These are phyloP conservation scores for Hibiscus syriacus DNA, from an alignment of 345 rosid species.

Conservation along the genomic window DNA sequence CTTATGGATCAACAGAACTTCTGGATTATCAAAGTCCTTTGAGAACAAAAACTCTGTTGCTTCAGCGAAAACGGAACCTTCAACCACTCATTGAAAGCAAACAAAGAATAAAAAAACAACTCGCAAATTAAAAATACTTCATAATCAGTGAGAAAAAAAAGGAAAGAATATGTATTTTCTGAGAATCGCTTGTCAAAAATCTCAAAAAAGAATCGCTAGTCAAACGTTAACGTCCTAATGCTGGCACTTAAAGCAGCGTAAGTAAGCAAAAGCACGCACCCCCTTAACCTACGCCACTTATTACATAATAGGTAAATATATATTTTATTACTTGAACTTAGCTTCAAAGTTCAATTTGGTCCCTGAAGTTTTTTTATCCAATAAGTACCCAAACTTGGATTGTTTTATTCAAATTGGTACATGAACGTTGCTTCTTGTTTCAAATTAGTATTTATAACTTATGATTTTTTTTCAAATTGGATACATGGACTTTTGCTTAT, in stretches of 20 bases:
- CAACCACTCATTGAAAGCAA: constrained; percentile 1
- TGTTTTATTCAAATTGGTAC: too few species aligned
- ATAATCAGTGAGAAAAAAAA: neutral
- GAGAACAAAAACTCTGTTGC: neutral
- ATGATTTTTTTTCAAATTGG: too few species aligned
- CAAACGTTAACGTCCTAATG: constrained; percentile 18
- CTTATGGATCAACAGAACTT: neutral
- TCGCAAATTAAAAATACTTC: neutral
- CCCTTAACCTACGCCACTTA: constrained; percentile 16
- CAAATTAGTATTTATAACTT: too few species aligned
- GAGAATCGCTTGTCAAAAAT: constrained; percentile 16
- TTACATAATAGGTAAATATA: neutral
- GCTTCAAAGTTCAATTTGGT: too few species aligned
- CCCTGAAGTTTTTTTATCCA: too few species aligned
- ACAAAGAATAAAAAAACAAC: constrained; percentile 6
- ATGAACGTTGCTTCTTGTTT: too few species aligned
- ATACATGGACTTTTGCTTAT: too few species aligned
- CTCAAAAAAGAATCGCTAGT: constrained; percentile 13
- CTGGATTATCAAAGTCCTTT: constrained; percentile 3
- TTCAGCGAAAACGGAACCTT: constrained; percentile 3
- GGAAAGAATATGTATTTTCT: neutral
- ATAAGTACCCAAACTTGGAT: too few species aligned
- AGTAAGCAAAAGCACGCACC: constrained; percentile 16
- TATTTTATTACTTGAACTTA: too few species aligned
- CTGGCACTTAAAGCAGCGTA: constrained; percentile 21